Conservation (phyloP, 1,139 yeast genomes). For the Yamadazyma sp. region DNA sequence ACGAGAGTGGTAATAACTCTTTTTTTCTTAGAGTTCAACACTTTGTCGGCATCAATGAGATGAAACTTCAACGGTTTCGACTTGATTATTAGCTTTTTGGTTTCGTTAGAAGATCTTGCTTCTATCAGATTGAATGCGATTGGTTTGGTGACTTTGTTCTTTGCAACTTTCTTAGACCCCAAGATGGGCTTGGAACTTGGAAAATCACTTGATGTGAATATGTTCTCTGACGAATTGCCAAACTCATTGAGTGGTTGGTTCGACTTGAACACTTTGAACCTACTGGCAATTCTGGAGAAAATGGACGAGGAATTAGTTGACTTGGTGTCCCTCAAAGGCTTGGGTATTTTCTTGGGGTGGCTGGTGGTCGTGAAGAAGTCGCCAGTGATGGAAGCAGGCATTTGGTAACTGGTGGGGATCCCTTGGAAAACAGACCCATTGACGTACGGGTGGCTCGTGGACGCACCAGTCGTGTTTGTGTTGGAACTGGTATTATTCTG, state of each 20-base stretch:
- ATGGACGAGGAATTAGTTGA: slow-evolving; percentile 22
- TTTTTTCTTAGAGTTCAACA: slow-evolving; percentile 34
- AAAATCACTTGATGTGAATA: slow-evolving; percentile 15
- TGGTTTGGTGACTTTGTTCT: slow-evolving; percentile 15
- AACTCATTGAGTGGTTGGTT: neutral
- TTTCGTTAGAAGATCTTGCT: slow-evolving; percentile 16
- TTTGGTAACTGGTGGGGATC: slow-evolving; percentile 13
- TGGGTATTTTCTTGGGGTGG: slow-evolving; percentile 1
- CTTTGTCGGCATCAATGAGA: slow-evolving; percentile 44
- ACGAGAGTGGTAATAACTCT: slow-evolving; percentile 24
- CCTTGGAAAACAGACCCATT: slow-evolving; percentile 13
- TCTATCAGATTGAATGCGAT: slow-evolving; percentile 12
- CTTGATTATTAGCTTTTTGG: slow-evolving; percentile 40
- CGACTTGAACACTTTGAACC: slow-evolving; percentile 33
- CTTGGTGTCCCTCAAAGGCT: neutral
- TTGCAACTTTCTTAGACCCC: slow-evolving; percentile 1
- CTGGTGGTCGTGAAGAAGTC: slow-evolving; percentile 19
- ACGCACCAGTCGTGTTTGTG: neutral
- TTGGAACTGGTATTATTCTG: slow-evolving; percentile 1
- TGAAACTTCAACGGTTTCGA: slow-evolving; percentile 46
- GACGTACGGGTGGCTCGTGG: slow-evolving; percentile 8
- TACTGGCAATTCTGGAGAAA: slow-evolving; percentile 37
- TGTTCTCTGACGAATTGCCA: slow-evolving; percentile 8
- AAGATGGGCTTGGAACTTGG: slow-evolving; percentile 11
- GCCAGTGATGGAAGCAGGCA: slow-evolving; percentile 44